Base-by-base conservation (phyloP, 306 rosid genomes). In the Vigna radiata region DNA sequence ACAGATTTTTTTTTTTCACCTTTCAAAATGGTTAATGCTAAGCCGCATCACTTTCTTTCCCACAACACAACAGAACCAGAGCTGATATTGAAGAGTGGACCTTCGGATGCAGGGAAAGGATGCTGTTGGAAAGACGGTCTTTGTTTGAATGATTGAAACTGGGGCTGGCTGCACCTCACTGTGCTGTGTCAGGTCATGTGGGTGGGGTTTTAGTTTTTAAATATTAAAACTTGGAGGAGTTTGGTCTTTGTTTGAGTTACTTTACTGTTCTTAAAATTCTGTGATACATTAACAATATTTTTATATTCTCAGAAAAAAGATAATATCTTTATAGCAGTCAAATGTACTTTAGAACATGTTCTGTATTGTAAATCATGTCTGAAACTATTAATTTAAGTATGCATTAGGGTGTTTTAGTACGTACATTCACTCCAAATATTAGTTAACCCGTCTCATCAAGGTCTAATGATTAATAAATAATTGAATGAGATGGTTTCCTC, bases 101-200 rank as follows among this genome's bases (percentile, higher is more conserved):
- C 58, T 52, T 70, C 49, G 19, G 64, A 52, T n/a, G n/a, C n/a
- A n/a, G n/a, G n/a, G n/a, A n/a, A n/a, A n/a, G n/a, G n/a, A n/a
- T 53, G 10, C 2, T 36, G 76, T 53, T 71, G 50, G 37, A 53
- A 54, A 44, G 52, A 71, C 50, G 3, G 36, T 54, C 15, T 37
- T 25, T 72, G 63, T 72, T 58, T 72, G 49, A 18, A 54, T 37
- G 23, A 47, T 21, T 68, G 73, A 18, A 49, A 49, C 59, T 60
- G 19, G 18, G 18, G 66, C 5, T 60, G 43, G 41, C 66, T 60
- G 66, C 41, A 27, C 43, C 6, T 58, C 37, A 58, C 43, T 60
- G 43, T 9, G 66, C 43, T 60, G 43, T 4, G 66, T 60, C 65
- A 27, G 17, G 39, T 29, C 67, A 60, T 31, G 41, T 59, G 64